phyloP scores from a whole-genome alignment of 2,329 filamentous ascomycete genomes.

The Emmonsiellopsis sp. region DNA sequence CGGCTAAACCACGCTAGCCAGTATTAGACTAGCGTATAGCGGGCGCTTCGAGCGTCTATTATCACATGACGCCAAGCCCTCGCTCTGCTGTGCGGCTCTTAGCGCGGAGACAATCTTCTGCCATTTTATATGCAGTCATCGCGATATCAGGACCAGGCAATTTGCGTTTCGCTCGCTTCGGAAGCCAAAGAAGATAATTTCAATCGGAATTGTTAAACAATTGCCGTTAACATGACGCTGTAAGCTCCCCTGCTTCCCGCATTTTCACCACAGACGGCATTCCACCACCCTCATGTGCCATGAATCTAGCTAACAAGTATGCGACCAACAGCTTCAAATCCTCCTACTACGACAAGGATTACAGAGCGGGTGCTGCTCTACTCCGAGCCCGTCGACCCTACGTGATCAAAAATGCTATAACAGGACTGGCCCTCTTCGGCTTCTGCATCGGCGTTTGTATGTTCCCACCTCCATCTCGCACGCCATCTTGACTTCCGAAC shows the following conservation, averaged over 20 bases:
- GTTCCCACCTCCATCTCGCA: slow-evolving; percentile 28
- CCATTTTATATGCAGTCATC: too few species aligned
- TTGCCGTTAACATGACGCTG: not conserved
- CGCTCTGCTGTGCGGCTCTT: too few species aligned
- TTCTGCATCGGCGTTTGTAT: slow-evolving; percentile 82
- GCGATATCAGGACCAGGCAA: not conserved
- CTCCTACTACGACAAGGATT: slow-evolving; percentile 86
- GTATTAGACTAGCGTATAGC: not conserved
- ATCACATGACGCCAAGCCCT: too few species aligned
- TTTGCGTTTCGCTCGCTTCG: not conserved
- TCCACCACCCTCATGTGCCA: not conserved
- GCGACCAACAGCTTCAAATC: slow-evolving; percentile 48
- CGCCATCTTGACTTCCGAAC: not conserved
- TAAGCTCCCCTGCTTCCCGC: not conserved
- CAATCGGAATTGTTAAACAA: not conserved
- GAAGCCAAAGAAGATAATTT: not conserved
- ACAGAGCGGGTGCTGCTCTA: slow-evolving; percentile 77
- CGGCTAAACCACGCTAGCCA: not conserved
- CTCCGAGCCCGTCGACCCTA: slow-evolving; percentile 88
- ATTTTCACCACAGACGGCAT: not conserved
- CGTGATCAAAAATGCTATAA: slow-evolving; percentile 77
- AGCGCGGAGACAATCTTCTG: too few species aligned
- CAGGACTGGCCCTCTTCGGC: slow-evolving; percentile 63
- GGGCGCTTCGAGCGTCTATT: not conserved
- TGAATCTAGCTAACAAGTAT: not conserved